Percentiles rank a stretch among this genome's conserved stretches.
Conservation (phyloP, 345 rosid species). For the Gossypium sturtianum region DNA sequence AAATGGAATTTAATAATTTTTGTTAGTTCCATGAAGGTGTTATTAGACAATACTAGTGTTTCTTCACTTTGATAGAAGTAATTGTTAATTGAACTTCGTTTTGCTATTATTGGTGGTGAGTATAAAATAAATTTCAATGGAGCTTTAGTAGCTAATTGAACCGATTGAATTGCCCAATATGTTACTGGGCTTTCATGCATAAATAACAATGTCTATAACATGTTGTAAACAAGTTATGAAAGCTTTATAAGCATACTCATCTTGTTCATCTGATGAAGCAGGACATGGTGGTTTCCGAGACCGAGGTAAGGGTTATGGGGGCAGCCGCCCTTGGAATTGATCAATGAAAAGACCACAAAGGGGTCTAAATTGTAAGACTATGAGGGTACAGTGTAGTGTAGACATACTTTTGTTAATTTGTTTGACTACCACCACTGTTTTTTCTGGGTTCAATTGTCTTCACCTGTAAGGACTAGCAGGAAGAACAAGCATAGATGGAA, state of each 20-base stretch:
- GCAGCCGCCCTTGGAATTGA: slow-evolving; percentile 42
- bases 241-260: background rate
- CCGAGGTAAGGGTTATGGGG: slow-evolving; percentile 44
- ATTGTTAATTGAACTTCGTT: background rate
- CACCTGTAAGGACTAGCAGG: background rate
- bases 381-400: slow-evolving; percentile 1
- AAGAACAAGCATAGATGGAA: background rate
- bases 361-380: slow-evolving; percentile 10
- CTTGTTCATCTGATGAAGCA: slow-evolving; percentile 14
- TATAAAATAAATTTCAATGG: background rate
- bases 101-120: background rate
- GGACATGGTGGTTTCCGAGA: slow-evolving; percentile 49
- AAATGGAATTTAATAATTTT: background rate
- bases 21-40: background rate
- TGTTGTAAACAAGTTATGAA: background rate
- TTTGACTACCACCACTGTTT: background rate
- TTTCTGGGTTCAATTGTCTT: background rate
- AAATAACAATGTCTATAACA: background rate
- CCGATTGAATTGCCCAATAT: background rate
- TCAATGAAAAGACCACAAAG: background rate
- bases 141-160: background rate
- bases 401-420: background rate
- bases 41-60: background rate
- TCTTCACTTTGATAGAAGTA: background rate
- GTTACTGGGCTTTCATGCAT: background rate